A percentile compares a stretch with the other conserved stretches of the same genome.
These are phyloP conservation scores for Endoconidiophora laricicola DNA, from an alignment of 2,329 filamentous ascomycete species.

Conservation along the genomic window DNA sequence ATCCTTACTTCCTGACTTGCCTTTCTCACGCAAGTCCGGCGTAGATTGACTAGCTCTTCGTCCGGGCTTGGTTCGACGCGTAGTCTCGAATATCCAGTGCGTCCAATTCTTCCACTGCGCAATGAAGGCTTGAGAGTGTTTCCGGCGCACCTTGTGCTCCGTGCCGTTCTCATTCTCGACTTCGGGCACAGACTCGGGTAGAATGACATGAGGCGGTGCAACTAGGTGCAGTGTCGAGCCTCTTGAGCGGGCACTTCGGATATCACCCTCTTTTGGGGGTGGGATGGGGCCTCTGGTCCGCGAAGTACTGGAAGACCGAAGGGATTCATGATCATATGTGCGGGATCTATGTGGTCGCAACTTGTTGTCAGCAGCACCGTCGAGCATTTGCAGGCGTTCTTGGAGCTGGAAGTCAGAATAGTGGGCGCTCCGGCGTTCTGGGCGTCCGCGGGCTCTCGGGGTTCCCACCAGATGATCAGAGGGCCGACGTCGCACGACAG, in stretches of 20 bases:
- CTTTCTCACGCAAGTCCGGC: slow-evolving; percentile 38
- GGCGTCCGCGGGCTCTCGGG: slow-evolving; percentile 57
- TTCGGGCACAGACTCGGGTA: slow-evolving; percentile 17
- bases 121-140: slow-evolving; percentile 41
- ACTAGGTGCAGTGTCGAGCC: slow-evolving; percentile 80
- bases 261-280: slow-evolving; percentile 67
- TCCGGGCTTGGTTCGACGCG: slow-evolving; percentile 33
- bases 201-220: slow-evolving; percentile 40
- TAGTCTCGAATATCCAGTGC: slow-evolving; percentile 45
- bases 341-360: slow-evolving; percentile 36
- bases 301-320: slow-evolving; percentile 62
- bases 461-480: slow-evolving; percentile 27
- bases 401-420: slow-evolving; percentile 52
- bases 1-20: slow-evolving; percentile 19
- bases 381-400: slow-evolving; percentile 29
- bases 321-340: slow-evolving; percentile 62
- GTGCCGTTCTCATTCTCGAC: slow-evolving; percentile 15
- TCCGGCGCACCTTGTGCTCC: slow-evolving; percentile 34
- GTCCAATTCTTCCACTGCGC: slow-evolving; percentile 48
- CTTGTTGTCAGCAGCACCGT: slow-evolving; percentile 20
- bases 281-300: slow-evolving; percentile 58
- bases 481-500: slow-evolving; percentile 18
- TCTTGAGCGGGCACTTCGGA: slow-evolving; percentile 53
- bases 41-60: slow-evolving; percentile 40
- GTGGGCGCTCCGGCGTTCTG: slow-evolving; percentile 57